Percentiles rank a stretch among this genome's conserved stretches.
phyloP scores from a whole-genome alignment of 208 protist species.

The Novymonas esmeraldas region DNA sequence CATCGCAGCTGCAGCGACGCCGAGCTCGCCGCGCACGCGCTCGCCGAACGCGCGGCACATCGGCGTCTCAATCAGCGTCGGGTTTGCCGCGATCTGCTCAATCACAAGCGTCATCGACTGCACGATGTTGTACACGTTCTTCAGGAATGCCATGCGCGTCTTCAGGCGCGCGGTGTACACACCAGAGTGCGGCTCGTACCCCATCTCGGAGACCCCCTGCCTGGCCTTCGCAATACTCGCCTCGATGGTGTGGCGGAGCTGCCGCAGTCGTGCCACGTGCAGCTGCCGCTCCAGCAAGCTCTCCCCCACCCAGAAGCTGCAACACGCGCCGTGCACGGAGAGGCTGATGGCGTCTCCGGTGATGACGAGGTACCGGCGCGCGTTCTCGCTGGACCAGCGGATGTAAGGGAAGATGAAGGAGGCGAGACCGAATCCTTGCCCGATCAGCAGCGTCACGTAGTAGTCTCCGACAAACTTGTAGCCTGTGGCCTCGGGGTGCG shows the following conservation, averaged over 20 bases:
- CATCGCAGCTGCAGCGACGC: conserved; percentile 68
- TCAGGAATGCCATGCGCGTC: conserved; percentile 62
- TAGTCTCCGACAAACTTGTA: conserved; percentile 72
- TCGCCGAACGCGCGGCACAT: conserved; percentile 70
- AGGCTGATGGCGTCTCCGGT: conserved; percentile 82
- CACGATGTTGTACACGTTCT: conserved; percentile 58
- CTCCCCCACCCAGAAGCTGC: conserved; percentile 72
- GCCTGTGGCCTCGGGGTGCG: conserved; percentile 45
- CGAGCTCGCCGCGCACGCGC: conserved; percentile 54
- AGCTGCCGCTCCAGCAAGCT: conserved; percentile 76
- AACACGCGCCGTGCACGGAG: conserved; percentile 72
- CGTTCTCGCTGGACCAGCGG: conserved; percentile 83
- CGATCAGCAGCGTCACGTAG: conserved; percentile 78
- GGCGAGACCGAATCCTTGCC: conserved; percentile 68
- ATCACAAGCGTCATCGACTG: conserved; percentile 78
- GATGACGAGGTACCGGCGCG: conserved; percentile 67
- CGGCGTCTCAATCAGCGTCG: conserved; percentile 64
- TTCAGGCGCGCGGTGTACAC: conserved; percentile 61
- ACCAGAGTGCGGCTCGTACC: conserved; percentile 84
- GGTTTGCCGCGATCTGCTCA: conserved; percentile 69
- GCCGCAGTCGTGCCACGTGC: conserved; percentile 70
- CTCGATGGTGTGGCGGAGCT: conserved; percentile 63
- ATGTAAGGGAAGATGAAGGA: conserved; percentile 84
- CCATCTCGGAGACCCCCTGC: conserved; percentile 57
- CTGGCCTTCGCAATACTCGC: conserved; percentile 54